Conservation (phyloP, 164 flowering plant species). For the Vitis riparia region DNA sequence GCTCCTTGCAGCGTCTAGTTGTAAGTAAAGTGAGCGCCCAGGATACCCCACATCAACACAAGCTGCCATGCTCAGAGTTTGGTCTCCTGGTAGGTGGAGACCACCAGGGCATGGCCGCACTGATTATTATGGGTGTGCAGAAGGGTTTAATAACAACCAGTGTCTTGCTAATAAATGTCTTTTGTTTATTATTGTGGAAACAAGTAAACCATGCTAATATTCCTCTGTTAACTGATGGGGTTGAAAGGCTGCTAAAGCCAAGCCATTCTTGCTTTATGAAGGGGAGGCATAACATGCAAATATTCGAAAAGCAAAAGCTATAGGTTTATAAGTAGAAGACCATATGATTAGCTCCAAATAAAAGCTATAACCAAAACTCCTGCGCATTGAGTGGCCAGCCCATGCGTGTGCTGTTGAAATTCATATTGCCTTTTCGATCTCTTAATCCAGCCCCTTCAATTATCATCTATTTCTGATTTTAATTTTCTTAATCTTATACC, state of each 20-base stretch:
- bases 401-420: no score
- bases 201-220: no score
- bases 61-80: not conserved
- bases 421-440: no score
- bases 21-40: no score
- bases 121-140: no score
- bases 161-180: no score
- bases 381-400: no score
- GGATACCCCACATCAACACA: not conserved
- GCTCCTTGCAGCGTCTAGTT: not conserved
- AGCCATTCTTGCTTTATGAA: not conserved
- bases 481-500: no score
- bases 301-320: not conserved
- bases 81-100: not conserved
- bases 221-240: not conserved
- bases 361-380: not conserved
- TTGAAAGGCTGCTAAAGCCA: slow-evolving; percentile 10
- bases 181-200: no score
- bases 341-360: slow-evolving; percentile 17
- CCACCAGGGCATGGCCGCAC: not conserved
- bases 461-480: no score
- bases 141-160: no score
- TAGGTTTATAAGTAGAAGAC: not conserved
- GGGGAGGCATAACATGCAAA: not conserved
- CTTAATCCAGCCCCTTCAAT: no score